phyloP scores from a whole-genome alignment of 73 alveolate species.

The Effrenium voratum region DNA sequence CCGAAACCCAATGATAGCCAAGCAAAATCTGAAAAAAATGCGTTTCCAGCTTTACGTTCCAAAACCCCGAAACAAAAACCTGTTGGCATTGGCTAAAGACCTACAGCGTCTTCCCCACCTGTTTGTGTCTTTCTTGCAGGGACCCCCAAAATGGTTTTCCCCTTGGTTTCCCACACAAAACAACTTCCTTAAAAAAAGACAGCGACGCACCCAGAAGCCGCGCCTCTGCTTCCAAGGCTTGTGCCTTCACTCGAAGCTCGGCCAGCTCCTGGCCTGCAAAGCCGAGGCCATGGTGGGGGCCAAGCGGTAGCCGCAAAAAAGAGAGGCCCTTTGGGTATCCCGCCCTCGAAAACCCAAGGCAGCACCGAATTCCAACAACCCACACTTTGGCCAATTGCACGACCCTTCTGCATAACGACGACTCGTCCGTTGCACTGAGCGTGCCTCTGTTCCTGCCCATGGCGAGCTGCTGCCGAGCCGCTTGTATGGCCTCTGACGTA shows the following conservation, averaged over 20 bases:
- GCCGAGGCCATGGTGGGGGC: not conserved
- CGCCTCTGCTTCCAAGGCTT: conserved; percentile 58
- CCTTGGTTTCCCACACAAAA: no score
- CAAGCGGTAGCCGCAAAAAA: not conserved
- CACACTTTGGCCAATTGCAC: no score
- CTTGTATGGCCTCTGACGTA: conserved; percentile 29
- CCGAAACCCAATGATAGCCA: no score
- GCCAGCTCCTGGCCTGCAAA: conserved; percentile 51
- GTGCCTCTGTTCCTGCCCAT: conserved; percentile 61
- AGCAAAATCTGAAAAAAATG: no score
- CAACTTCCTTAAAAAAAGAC: no score
- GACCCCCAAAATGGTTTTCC: no score
- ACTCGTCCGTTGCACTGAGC: not conserved
- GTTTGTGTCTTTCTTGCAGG: no score
- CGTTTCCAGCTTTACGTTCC: no score
- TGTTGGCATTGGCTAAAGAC: no score
- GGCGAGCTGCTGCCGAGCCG: conserved; percentile 64
- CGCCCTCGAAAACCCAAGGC: not conserved
- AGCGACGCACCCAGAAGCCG: not conserved
- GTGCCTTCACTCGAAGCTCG: conserved; percentile 57
- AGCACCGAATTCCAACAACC: not conserved
- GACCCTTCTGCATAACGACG: not conserved
- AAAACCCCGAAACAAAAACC: no score
- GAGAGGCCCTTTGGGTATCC: not conserved
- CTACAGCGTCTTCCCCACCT: no score